These are phyloP conservation scores for Xylaria palmicola DNA, from an alignment of 495 filamentous ascomycete species.

Conservation along the genomic window DNA sequence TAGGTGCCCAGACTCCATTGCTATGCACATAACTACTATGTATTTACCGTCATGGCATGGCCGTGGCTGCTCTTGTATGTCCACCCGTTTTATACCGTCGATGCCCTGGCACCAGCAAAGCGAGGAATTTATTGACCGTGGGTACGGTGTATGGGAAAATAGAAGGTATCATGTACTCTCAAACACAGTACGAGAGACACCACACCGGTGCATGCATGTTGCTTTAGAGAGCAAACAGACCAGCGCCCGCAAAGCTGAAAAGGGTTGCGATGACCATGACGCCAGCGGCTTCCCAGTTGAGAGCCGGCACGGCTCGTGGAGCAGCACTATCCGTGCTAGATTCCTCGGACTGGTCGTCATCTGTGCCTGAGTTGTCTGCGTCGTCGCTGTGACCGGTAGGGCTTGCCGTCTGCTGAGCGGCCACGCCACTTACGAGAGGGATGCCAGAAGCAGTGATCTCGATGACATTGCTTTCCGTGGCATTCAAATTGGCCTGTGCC, in stretches of 20 bases:
- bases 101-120: no score
- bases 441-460: conserved; percentile 45
- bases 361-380: background rate
- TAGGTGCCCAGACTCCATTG: no score
- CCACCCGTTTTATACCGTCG: no score
- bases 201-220: no score
- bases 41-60: no score
- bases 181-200: no score
- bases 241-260: conserved; percentile 27
- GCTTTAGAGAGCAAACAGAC: conserved; percentile 24
- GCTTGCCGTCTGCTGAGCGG: conserved; percentile 21
- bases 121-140: no score
- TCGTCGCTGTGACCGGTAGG: background rate
- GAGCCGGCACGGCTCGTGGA: conserved; percentile 14
- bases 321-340: conserved; percentile 15
- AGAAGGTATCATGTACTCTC: no score
- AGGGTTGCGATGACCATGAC: conserved; percentile 21
- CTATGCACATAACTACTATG: no score
- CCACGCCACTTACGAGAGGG: conserved; percentile 40
- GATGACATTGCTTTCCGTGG: conserved; percentile 50
- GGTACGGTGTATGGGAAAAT: no score
- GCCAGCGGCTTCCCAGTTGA: conserved; percentile 21
- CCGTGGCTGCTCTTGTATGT: no score
- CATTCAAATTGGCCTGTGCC: conserved; percentile 83
- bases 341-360: background rate